These are phyloP conservation scores for Pleoardoris graminearum DNA, from an alignment of 2,329 filamentous ascomycete species.

Conservation along the genomic window DNA sequence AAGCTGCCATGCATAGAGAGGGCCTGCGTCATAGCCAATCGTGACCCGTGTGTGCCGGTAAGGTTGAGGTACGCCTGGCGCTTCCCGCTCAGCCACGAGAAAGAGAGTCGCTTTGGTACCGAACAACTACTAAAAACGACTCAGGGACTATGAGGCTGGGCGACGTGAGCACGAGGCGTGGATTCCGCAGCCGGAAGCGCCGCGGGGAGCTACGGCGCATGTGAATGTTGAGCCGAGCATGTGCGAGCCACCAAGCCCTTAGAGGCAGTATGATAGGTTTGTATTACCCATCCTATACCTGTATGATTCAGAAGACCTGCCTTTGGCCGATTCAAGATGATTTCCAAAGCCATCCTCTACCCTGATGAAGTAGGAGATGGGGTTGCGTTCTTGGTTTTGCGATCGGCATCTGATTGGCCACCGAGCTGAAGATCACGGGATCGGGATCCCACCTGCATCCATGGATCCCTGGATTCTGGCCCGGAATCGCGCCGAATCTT, in stretches of 20 bases:
- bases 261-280: no score
- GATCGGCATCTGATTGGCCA: constrained; percentile 39
- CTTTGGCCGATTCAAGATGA: no score
- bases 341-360: no score
- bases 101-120: background rate
- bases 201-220: constrained; percentile 11
- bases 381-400: constrained; percentile 22
- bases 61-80: constrained; percentile 25
- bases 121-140: background rate
- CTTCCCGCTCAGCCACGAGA: background rate
- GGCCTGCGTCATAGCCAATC: constrained; percentile 42
- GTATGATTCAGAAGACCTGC: no score
- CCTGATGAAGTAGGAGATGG: no score
- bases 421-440: constrained; percentile 27
- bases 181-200: background rate
- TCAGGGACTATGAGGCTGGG: background rate
- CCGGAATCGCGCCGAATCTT: constrained; percentile 27
- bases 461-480: no score
- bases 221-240: constrained; percentile 14
- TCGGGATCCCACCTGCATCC: background rate
- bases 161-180: background rate
- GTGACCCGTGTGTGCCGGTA: constrained; percentile 18
- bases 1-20: constrained; percentile 47
- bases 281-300: no score
- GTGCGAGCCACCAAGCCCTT: background rate